Evolutionary conservation across 2,329 filamentous ascomycete genomes (phyloP).

Genomic region (Amauroascus niger): DNA sequence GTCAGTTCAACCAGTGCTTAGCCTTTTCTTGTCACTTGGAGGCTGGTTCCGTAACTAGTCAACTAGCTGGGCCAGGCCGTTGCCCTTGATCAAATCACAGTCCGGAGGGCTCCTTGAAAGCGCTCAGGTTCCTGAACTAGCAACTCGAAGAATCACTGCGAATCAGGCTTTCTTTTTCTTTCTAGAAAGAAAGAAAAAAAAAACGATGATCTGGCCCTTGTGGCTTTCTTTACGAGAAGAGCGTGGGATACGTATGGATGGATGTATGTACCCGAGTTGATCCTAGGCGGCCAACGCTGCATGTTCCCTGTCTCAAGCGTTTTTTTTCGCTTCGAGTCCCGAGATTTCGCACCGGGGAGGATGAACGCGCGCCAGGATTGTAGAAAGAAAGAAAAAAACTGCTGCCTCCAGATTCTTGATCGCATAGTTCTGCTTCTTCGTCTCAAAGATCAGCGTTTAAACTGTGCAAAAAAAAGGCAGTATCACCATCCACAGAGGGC

Average conservation of each 20-base stretch:
- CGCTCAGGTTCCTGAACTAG: background rate
- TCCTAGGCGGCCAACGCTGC: background rate
- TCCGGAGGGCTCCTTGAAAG: background rate
- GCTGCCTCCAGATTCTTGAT: background rate
- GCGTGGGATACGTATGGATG: background rate
- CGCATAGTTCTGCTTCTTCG: background rate
- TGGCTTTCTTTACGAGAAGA: background rate
- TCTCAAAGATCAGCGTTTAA: background rate
- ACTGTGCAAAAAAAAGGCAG: background rate
- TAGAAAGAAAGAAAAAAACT: no score
- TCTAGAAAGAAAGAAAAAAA: background rate
- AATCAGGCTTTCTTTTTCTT: background rate
- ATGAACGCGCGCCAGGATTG: no score
- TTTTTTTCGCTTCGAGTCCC: background rate
- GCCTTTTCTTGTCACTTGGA: no score
- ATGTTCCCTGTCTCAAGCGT: background rate
- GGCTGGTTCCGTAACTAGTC: no score
- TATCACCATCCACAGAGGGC: background rate
- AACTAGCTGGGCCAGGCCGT: background rate
- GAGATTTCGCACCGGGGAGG: background rate
- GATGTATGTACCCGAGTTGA: background rate
- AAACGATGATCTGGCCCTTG: background rate
- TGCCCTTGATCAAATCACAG: background rate
- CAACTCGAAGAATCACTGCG: background rate
- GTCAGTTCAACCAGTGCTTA: background rate